Percentiles rank a stretch among this genome's conserved stretches.
Conservation (phyloP, 2,329 filamentous ascomycete genomes). For the Paraconiothyrium sp. region DNA sequence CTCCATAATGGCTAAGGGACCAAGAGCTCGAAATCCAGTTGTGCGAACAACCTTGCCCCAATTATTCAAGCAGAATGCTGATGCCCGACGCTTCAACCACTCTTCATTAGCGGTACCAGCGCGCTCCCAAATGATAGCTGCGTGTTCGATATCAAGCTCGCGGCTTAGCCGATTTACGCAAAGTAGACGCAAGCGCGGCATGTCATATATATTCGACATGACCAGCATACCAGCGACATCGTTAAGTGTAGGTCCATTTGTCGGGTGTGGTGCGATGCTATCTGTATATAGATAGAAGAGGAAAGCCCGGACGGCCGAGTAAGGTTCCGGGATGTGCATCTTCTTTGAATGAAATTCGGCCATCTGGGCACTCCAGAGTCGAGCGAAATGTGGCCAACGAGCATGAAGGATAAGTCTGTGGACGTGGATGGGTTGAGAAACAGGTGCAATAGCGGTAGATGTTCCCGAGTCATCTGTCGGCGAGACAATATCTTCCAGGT, state of each 20-base stretch:
- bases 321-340: conserved; percentile 98
- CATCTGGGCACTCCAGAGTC: conserved; percentile 94
- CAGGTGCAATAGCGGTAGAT: conserved; percentile 28
- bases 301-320: conserved; percentile 92
- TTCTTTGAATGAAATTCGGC: conserved; percentile 95
- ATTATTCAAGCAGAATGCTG: conserved; percentile 87
- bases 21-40: conserved; percentile 82
- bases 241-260: conserved; percentile 68
- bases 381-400: conserved; percentile 95
- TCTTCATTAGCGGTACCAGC: conserved; percentile 90
- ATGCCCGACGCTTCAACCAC: conserved; percentile 89
- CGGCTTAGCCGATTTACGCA: conserved; percentile 90
- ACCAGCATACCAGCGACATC: conserved; percentile 95
- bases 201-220: conserved; percentile 98
- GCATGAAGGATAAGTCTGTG: conserved; percentile 94
- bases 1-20: conserved; percentile 82
- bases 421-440: conserved; percentile 88
- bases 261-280: conserved; percentile 68
- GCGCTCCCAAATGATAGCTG: conserved; percentile 95
- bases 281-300: conserved; percentile 97
- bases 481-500: conserved; percentile 72
- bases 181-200: conserved; percentile 88
- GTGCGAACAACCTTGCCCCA: conserved; percentile 96
- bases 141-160: conserved; percentile 93
- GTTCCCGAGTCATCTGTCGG: conserved; percentile 54